Base-by-base conservation (phyloP, 768 basidiomycete genomes). In the Phlegmacium glaucopus region DNA sequence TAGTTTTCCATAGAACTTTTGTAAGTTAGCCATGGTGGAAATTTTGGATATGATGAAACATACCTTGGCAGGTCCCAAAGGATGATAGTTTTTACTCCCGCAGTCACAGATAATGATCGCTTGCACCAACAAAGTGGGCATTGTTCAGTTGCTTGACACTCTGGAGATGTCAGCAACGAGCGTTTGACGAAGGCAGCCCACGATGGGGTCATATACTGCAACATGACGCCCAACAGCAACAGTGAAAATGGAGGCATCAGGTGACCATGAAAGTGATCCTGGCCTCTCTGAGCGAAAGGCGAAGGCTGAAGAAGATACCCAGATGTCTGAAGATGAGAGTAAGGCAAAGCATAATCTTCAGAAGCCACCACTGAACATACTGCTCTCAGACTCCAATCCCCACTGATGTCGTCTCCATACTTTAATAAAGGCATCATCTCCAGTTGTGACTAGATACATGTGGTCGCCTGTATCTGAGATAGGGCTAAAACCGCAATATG, bases 181-280 rank as follows among this genome's bases (percentile, higher is more conserved):
- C 0, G 79, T 80, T 37, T 80, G 80, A 15, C 77, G 70, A 12
- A 89, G 66, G 17, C 72, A 64, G 50, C 81, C 85, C 16, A 80
- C 81, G 16, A 69, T 56, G 0, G 89, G 76, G 56, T 92, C 84
- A 65, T 88, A 96, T 6, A 98, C 64, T 5, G 82, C 79, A 44
- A 94, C 74, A 49, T 79, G 79, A 12, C 76, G 61, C 0, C 82
- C 82, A 44, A 87, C 76, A 10, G 84, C 74, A 15, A 94, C 76
- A 10, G 86, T 87, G 39, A 98, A 70, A 27, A 99, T 72, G 5
- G 94, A 94, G 8, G 82, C 86, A 62, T 99, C 96, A 4, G 74
- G 76, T 6, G 94, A 90, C 83, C 93, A 96, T 1, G 82, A 76
- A 0, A 78, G 71, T 52, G 82, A 74, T 44, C 72, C 74, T 27